Conservation (phyloP, 768 basidiomycete species). For the Pleurotus tuoliensis region DNA sequence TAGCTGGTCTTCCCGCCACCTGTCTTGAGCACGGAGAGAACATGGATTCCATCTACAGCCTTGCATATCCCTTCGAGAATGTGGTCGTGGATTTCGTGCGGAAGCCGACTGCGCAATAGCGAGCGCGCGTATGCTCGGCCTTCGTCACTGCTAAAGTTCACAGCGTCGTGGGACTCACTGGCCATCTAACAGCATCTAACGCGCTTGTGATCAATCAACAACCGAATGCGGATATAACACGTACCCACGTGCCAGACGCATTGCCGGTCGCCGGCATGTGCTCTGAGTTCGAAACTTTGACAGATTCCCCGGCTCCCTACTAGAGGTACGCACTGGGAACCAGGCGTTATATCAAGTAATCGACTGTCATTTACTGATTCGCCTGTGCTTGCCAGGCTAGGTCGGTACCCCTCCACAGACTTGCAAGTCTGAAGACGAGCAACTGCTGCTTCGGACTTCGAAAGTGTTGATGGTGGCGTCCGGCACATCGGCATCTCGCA, state of each 20-base stretch:
- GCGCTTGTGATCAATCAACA: not conserved
- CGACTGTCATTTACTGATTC: not conserved
- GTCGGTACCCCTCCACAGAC: too few relatives aligned
- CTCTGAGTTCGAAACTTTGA: constrained; percentile 1
- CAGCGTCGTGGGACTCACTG: too few relatives aligned
- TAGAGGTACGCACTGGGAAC: not conserved
- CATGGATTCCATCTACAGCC: constrained; percentile 10
- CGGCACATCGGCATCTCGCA: too few relatives aligned
- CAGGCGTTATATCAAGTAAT: not conserved
- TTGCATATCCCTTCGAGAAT: constrained; percentile 15
- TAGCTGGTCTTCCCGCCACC: constrained; percentile 3
- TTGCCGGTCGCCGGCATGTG: too few relatives aligned
- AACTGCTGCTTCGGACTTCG: too few relatives aligned
- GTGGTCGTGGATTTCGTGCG: constrained; percentile 13
- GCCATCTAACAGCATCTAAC: too few relatives aligned
- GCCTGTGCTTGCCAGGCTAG: not conserved
- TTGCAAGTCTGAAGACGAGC: too few relatives aligned
- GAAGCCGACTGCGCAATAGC: not conserved
- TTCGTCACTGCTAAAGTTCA: too few relatives aligned
- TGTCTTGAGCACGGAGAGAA: not conserved
- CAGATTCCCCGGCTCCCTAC: not conserved
- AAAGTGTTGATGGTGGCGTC: too few relatives aligned
- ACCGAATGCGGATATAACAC: not conserved
- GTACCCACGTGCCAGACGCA: not conserved
- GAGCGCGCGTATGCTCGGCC: not conserved